Percentiles rank a stretch among this genome's conserved stretches.
phyloP scores from a whole-genome alignment of 176 grass and related monocot species.

The Musa itinerans region DNA sequence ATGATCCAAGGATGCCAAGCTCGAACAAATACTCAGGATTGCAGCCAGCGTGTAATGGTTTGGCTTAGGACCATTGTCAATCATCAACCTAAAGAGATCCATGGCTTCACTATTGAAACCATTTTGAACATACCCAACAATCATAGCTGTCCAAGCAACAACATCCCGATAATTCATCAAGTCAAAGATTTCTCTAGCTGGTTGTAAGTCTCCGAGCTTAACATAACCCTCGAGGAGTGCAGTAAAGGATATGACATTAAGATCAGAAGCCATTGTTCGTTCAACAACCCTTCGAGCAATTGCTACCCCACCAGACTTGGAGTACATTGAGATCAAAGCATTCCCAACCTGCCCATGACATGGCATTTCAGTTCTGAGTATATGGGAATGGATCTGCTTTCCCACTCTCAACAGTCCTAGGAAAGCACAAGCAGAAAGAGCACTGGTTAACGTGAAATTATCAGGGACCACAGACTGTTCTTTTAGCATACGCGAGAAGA shows the following conservation, averaged over 20 bases:
- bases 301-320: constrained; percentile 42
- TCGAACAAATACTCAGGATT: constrained; percentile 62
- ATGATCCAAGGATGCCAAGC: constrained; percentile 50
- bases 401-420: constrained; percentile 36
- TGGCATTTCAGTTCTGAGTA: constrained; percentile 32
- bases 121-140: constrained; percentile 84
- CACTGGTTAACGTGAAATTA: constrained; percentile 46
- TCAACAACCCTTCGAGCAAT: constrained; percentile 54
- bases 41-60: constrained; percentile 77
- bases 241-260: constrained; percentile 87
- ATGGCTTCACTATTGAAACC: constrained; percentile 59
- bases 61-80: constrained; percentile 52
- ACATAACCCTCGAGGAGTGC: constrained; percentile 81
- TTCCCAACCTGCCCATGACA: constrained; percentile 39
- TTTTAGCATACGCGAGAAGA: constrained; percentile 46
- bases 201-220: constrained; percentile 55
- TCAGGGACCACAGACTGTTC: constrained; percentile 37
- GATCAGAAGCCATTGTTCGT: constrained; percentile 26
- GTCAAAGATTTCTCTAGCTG: constrained; percentile 60
- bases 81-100: constrained; percentile 65
- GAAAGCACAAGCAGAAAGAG: constrained; percentile 43
- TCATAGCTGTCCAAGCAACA: constrained; percentile 91
- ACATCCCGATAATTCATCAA: constrained; percentile 71
- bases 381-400: constrained; percentile 46
- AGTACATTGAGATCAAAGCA: constrained; percentile 67